Base-by-base conservation (phyloP, 179 eudicot species). In the Amaranthus tricolor region DNA sequence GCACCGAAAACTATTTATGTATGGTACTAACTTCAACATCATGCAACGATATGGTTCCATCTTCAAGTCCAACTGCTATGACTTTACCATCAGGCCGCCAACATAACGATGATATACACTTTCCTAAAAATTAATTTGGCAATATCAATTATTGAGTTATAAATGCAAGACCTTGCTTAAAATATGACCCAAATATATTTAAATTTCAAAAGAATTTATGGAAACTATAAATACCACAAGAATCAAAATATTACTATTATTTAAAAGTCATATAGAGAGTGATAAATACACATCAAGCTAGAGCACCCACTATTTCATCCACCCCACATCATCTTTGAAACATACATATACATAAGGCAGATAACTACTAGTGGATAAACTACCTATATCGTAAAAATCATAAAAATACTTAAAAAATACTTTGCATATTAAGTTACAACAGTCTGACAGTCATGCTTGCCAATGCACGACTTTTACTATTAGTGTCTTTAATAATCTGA, bases 31-130 rank as follows among this genome's bases (percentile, higher is more conserved):
- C 99, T 84, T 95, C 99, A 66, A 95, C 99, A 79, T 95, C 96
- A 79, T 90, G 98, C 87, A 95, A 77, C 10, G 92, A 88, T 70
- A 89, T 86, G 68, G 96, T 86, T 74, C 99, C 99, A 84, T 95
- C 99, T 84, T 95, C 98, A 76, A 93, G 92, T 64, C 99, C 99
- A 80, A 85, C 94, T 51, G 98, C 98, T 79, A 95, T 82, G 60
- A 93, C 93, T 87, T 93, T 95, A 76, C 99, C 99, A 89, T 95
- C 99, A 50, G 99, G 99, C 57, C 98, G 97, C 99, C 99, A 95
- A 78, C 99, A 95, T 84, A 95, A 81, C 69, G 98, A 91, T 74
- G 92, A 87, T 74, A 95, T 83, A 82, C 89, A 81, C 85, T 88
- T 95, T 17, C 98, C 99, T 95, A 64, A 5, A 73, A 68, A 77